Evolutionary conservation across 495 filamentous ascomycete species (phyloP).

Genomic region (Lineolata rhizophorae): DNA sequence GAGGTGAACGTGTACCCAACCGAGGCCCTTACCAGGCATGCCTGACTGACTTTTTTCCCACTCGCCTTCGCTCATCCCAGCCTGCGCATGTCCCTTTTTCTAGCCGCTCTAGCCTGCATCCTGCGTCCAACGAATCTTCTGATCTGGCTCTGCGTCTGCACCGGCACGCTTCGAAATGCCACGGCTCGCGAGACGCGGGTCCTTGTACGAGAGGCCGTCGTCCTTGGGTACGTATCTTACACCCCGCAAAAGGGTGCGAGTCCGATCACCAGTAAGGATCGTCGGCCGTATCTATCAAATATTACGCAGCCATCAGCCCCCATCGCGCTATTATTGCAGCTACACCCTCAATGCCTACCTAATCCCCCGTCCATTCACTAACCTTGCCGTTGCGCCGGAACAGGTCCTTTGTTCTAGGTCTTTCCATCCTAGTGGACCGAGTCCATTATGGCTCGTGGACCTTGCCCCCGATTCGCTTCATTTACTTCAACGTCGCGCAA

Average conservation of each 20-base stretch:
- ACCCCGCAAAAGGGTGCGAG: too few relatives aligned
- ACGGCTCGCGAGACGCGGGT: slow-evolving; percentile 24
- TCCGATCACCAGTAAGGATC: not conserved
- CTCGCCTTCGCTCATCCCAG: slow-evolving; percentile 13
- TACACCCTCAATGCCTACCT: too few relatives aligned
- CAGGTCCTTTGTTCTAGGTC: slow-evolving; percentile 31
- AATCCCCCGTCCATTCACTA: too few relatives aligned
- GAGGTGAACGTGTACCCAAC: too few relatives aligned
- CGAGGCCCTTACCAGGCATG: too few relatives aligned
- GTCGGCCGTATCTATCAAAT: too few relatives aligned
- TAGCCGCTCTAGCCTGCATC: slow-evolving; percentile 68
- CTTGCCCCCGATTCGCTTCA: slow-evolving; percentile 71
- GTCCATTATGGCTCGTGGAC: slow-evolving; percentile 74
- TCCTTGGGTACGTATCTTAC: slow-evolving; percentile 39
- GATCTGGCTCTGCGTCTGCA: slow-evolving; percentile 48
- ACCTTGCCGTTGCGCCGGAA: not conserved
- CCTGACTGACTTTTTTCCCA: not conserved
- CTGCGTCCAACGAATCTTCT: slow-evolving; percentile 78
- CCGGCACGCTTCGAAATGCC: slow-evolving; percentile 17
- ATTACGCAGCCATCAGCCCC: too few relatives aligned
- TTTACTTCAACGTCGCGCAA: slow-evolving; percentile 81
- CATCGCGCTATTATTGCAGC: too few relatives aligned
- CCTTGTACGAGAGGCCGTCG: slow-evolving; percentile 33
- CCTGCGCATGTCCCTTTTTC: slow-evolving; percentile 43
- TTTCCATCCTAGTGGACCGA: slow-evolving; percentile 50